Evolutionary conservation across 1,284 basidiomycete genomes (phyloP).

Genomic region (Ceratobasidium sp.): DNA sequence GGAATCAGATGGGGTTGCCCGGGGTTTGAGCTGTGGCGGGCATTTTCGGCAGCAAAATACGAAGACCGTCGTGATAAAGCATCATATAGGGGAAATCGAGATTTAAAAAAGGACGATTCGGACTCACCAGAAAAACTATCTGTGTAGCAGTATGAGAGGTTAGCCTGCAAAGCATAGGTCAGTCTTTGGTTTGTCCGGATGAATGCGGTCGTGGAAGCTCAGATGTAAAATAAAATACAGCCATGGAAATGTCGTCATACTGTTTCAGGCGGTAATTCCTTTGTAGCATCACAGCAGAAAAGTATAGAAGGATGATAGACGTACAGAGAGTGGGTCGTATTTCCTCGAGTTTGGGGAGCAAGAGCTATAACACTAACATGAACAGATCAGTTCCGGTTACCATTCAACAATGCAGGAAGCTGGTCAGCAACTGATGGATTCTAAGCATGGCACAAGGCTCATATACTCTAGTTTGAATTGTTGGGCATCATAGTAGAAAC

Average conservation of each 20-base stretch:
- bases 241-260: constrained; percentile 52
- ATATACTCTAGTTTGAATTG: constrained; percentile 54
- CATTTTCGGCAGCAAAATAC: constrained; percentile 85
- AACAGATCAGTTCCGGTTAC: not conserved
- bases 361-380: not conserved
- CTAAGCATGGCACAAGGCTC: constrained; percentile 50
- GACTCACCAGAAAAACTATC: constrained; percentile 20
- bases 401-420: constrained; percentile 4
- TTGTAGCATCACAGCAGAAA: constrained; percentile 50
- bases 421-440: constrained; percentile 48
- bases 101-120: constrained; percentile 20
- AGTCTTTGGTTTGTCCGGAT: constrained; percentile 28
- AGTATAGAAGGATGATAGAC: not conserved
- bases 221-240: constrained; percentile 51
- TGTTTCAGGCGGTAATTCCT: constrained; percentile 53
- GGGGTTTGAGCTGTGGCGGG: constrained; percentile 88
- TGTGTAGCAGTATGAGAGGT: not conserved
- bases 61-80: constrained; percentile 89
- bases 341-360: no score
- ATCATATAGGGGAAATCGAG: constrained; percentile 61
- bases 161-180: constrained; percentile 11
- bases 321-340: constrained; percentile 4
- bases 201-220: constrained; percentile 18
- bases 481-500: constrained; percentile 40
- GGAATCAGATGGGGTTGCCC: constrained; percentile 81